These are phyloP conservation scores for Penicillium carneum DNA, from an alignment of 2,329 filamentous ascomycete species.

Conservation along the genomic window DNA sequence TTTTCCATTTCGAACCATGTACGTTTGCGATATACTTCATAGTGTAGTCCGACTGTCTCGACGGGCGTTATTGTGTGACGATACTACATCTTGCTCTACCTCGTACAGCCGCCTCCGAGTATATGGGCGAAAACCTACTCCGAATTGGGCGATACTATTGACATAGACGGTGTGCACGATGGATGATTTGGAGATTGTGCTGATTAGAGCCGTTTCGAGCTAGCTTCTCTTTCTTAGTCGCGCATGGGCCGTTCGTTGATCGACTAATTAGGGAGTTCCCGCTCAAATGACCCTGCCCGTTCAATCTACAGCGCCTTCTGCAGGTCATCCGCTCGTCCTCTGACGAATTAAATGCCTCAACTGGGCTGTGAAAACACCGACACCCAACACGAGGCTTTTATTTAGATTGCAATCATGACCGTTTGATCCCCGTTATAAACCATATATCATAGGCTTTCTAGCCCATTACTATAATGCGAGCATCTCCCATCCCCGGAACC, in stretches of 20 bases:
- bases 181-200: slow-evolving; percentile 9
- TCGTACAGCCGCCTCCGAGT: slow-evolving; percentile 29
- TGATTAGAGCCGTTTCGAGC: background rate
- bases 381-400: slow-evolving; percentile 20
- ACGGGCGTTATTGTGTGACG: slow-evolving; percentile 25
- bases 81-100: slow-evolving; percentile 26
- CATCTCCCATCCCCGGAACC: background rate
- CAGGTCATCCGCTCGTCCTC: slow-evolving; percentile 37
- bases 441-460: background rate
- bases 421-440: slow-evolving; percentile 16
- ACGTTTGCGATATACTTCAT: slow-evolving; percentile 17
- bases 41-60: background rate
- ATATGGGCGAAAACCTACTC: slow-evolving; percentile 21
- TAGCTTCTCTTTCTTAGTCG: slow-evolving; percentile 14
- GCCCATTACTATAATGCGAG: background rate
- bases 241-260: slow-evolving; percentile 44
- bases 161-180: slow-evolving; percentile 11
- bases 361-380: slow-evolving; percentile 12
- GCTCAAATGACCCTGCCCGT: slow-evolving; percentile 40
- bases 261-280: slow-evolving; percentile 31
- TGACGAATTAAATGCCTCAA: background rate
- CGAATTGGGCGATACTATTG: background rate
- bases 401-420: slow-evolving; percentile 28
- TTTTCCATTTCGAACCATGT: slow-evolving; percentile 23
- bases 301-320: slow-evolving; percentile 12